Base-by-base conservation (phyloP, 2,329 filamentous ascomycete genomes). In the Aspergillus sp. region DNA sequence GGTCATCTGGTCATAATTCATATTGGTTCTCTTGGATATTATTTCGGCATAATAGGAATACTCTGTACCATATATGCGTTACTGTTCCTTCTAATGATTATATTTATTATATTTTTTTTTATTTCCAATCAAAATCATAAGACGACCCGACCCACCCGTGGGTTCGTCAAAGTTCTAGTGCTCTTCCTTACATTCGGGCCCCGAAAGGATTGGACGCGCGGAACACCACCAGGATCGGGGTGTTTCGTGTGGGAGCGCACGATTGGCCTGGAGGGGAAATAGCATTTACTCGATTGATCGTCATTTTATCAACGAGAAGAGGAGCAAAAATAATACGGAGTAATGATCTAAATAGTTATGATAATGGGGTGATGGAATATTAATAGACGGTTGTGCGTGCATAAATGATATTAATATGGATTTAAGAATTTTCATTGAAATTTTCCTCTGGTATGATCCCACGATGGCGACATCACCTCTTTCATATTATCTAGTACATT, bases 151-250 rank as follows among this genome's bases (percentile, higher is more conserved):
- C 34, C 21, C 46, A 40, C 23, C n/a, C n/a, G n/a, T 38, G 40
- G 34, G 50, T 54, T 47, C 25, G 48, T 54, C 47, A 43, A 54
- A 43, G 34, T 54, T 54, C 52, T 54, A 54, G 52, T 40, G 42
- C 20, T 23, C 32, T 54, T 54, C 52, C 52, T 54, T 54, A 50
- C 52, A 43, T 50, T 38, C 44, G 44, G 43, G 42, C 34, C 38
- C 50, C 25, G 25, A 29, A 29, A 21, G 40, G 45, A 44, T 42
- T 40, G 46, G 34, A 49, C 36, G 29, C 32, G 4, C 23, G 19
- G 17, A 7, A 31, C 16, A 49, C 40, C 46, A 41, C 17, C 31
- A 31, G 32, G 21, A 40, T 38, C 25, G 21, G 21, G 32, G 32
- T 48, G 34, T n/a, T 38, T 38, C 34, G 34, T 38, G 25, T 48